A percentile compares a stretch with the other conserved stretches of the same genome.
Conservation (phyloP, 2,329 filamentous ascomycete species). For the Diaporthe sp. region DNA sequence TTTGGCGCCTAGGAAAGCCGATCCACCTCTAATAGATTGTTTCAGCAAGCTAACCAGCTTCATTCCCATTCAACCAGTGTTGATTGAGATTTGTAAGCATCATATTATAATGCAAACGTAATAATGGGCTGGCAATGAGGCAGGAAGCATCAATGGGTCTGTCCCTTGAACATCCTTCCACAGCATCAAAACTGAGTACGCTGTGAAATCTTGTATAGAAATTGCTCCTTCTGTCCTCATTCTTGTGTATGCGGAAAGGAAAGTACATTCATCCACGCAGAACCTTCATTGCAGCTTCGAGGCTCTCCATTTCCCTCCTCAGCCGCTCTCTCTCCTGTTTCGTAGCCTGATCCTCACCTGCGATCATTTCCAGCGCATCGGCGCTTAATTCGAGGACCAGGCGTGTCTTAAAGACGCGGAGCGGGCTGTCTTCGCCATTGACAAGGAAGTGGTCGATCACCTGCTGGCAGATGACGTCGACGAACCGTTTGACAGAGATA, state of each 20-base stretch:
- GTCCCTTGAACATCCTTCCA: neutral
- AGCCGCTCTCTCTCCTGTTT: conserved; percentile 58
- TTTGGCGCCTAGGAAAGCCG: neutral
- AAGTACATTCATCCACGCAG: conserved; percentile 35
- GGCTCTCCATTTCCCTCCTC: conserved; percentile 57
- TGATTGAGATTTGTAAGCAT: neutral
- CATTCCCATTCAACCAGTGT: neutral
- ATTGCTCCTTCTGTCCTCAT: neutral
- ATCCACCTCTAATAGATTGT: too few relatives aligned
- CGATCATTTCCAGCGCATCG: conserved; percentile 66
- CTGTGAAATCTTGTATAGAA: neutral
- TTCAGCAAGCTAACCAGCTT: neutral
- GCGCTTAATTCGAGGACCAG: conserved; percentile 62
- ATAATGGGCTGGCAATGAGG: neutral
- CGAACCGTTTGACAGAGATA: conserved; percentile 70
- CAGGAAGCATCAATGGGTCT: neutral
- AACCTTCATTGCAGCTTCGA: conserved; percentile 52
- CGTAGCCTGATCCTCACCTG: conserved; percentile 65
- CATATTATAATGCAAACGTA: neutral
- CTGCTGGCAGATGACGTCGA: conserved; percentile 73
- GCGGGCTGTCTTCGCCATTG: conserved; percentile 60
- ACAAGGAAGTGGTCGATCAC: conserved; percentile 68
- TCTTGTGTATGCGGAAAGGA: too few relatives aligned
- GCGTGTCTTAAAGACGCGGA: conserved; percentile 64
- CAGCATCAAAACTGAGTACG: neutral